Percentiles rank a stretch among this genome's conserved stretches.
Conservation (phyloP, 1,284 basidiomycete species). For the Cystobasidium pallidum region DNA sequence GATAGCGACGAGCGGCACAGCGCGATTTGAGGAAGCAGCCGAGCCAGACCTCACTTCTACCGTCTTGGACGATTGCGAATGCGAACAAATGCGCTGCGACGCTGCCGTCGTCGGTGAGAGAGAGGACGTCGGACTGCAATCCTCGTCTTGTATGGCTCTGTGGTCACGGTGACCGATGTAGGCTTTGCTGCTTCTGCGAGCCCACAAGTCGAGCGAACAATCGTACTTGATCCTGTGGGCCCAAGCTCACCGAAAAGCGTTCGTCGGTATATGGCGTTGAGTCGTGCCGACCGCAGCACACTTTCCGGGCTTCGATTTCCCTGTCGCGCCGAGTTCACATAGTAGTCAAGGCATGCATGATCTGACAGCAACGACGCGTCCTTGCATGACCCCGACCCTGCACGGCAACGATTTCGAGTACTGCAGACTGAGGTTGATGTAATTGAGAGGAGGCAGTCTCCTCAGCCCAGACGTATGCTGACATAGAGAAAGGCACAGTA, state of each 20-base stretch:
- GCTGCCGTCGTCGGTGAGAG: too few species aligned
- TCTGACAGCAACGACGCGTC: constrained; percentile 6
- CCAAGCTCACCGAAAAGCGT: constrained; percentile 15
- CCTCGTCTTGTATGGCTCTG: too few species aligned
- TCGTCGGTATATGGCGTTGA: constrained; percentile 12
- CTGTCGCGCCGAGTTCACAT: constrained; percentile 15
- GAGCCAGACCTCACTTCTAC: too few species aligned
- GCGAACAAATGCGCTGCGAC: too few species aligned
- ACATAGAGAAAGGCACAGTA: constrained; percentile 14
- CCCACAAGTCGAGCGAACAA: too few species aligned
- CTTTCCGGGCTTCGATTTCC: constrained; percentile 13
- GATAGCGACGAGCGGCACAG: too few species aligned
- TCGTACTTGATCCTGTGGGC: constrained; percentile 15
- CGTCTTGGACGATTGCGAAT: too few species aligned
- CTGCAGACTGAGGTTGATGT: constrained; percentile 13
- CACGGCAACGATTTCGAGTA: constrained; percentile 15
- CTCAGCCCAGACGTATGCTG: constrained; percentile 15
- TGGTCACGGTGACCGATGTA: too few species aligned
- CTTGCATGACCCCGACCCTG: constrained; percentile 5
- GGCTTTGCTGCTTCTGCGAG: too few species aligned
- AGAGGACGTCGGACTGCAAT: too few species aligned
- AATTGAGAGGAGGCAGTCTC: constrained; percentile 12
- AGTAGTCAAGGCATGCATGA: constrained; percentile 9
- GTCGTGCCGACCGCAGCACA: constrained; percentile 14
- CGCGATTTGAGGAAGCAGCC: too few species aligned